Evolutionary conservation across 805 yeast genomes (phyloP).

Genomic region (Maudiozyma pseudohumilis): DNA sequence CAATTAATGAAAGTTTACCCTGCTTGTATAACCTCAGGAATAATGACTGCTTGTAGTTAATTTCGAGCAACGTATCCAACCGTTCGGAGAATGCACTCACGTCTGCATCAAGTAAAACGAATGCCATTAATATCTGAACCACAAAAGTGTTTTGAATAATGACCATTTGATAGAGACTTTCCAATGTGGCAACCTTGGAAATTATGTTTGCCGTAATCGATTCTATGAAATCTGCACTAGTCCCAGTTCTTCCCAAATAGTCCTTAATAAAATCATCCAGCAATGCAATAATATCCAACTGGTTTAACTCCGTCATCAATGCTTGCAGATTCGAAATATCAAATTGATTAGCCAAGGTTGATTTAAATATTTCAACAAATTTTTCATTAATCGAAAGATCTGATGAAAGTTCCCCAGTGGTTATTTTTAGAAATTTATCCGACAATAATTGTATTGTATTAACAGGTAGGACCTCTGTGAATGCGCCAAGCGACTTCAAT

Average conservation of each 20-base stretch:
- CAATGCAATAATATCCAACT: conserved; percentile 30
- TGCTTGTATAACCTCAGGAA: conserved; percentile 19
- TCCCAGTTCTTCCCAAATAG: conserved; percentile 10
- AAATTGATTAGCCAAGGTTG: conserved; percentile 33
- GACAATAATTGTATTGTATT: conserved; percentile 29
- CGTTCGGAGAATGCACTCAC: conserved; percentile 19
- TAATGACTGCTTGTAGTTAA: conserved; percentile 21
- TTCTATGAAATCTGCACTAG: conserved; percentile 14
- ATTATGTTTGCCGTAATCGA: conserved; percentile 18
- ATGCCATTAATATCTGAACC: conserved; percentile 27
- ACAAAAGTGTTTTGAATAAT: conserved; percentile 25
- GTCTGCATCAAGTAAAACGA: conserved; percentile 33
- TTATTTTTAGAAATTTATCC: conserved; percentile 31
- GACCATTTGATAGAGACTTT: conserved; percentile 24
- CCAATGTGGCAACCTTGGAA: conserved; percentile 16
- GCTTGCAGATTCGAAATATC: conserved; percentile 31
- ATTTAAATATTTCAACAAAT: conserved; percentile 32
- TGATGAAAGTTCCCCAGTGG: conserved; percentile 25
- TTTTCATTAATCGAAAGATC: conserved; percentile 26
- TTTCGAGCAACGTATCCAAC: conserved; percentile 13
- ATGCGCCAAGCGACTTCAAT: conserved; percentile 31
- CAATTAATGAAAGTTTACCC: conserved; percentile 15
- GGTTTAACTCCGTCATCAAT: conserved; percentile 33
- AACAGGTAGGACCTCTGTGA: conserved; percentile 32
- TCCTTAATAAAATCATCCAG: conserved; percentile 32